Evolutionary conservation across 345 rosid genomes (phyloP), one percentile per base, ranked within the genome.

Genomic region (Turritis glabra): DNA sequence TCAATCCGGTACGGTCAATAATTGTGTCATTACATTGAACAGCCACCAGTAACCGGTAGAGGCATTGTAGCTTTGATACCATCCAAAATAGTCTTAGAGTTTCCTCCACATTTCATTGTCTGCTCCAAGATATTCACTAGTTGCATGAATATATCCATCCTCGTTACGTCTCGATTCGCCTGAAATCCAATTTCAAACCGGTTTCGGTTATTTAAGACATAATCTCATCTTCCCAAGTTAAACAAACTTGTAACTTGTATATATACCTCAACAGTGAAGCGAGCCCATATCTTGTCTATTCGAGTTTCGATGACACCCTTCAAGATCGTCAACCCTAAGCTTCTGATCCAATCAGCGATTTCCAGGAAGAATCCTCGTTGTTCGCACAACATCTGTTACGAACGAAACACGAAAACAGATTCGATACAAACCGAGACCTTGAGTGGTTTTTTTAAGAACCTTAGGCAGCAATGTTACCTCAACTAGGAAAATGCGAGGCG

Each of bases 331-430:
- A 95, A 78, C 56, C 99, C 99, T 83, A 95, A 67, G 64, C 97
- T 92, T 80, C 91, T 78, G 74, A 95, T 88, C 69, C 92, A 66
- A 65, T 95, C 97, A 18, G 97, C 99, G 60, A 92, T 95, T 77
- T 95, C 99, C 0, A 95, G 82, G 83, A 95, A 95, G 83, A 90
- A 84, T 51, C 99, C 98, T n/a, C 89, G 78, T 40, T 95, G 94
- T 74, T 92, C 97, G 52, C 98, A 95, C 60, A 95, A 89, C 92
- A 95, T 95, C 99, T 95, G 85, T 27, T 1, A 27, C 44, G 40
- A 1, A 33, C n/a, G n/a, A 25, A 35, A 52, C 8, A 30, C 13
- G 15, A 25, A 21, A 47, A 19, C 25, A 18, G 25, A 21, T 18
- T 21, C 3, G 19, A 52, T 37, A 3, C 37, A 14, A 47, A 46